Evolutionary conservation across 176 grass and related monocot genomes (phyloP).

Genomic region (Musa beccarii): DNA sequence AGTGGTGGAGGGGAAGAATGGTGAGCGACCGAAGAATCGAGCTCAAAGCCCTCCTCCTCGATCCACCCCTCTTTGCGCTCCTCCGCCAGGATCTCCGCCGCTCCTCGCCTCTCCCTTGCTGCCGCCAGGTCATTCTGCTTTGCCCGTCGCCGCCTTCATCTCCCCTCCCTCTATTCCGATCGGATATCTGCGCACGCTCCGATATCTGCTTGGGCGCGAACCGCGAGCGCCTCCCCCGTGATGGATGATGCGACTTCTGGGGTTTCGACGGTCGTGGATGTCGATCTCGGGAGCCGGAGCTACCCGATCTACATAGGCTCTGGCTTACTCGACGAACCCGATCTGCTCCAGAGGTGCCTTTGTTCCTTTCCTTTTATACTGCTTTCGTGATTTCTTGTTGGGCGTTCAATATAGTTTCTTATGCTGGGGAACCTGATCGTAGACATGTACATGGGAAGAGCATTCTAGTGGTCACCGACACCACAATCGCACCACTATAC

Average conservation of each 20-base stretch:
- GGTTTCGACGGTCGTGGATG: slow-evolving; percentile 69
- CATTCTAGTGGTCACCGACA: slow-evolving; percentile 91
- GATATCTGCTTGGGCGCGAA: background rate
- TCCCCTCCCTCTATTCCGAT: background rate
- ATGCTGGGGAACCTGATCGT: background rate
- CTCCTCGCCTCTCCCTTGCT: background rate
- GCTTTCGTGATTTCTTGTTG: background rate
- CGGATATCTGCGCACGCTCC: background rate
- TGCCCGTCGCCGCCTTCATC: background rate
- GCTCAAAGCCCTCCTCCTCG: background rate
- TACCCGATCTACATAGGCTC: slow-evolving; percentile 95
- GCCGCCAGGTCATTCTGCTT: background rate
- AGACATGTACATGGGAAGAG: slow-evolving; percentile 91
- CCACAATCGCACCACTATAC: slow-evolving; percentile 68
- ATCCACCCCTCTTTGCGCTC: background rate
- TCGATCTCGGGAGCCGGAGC: slow-evolving; percentile 86
- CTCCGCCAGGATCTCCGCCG: background rate
- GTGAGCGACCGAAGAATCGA: no score
- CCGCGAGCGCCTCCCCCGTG: slow-evolving; percentile 29
- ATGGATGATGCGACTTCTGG: slow-evolving; percentile 49
- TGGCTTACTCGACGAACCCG: slow-evolving; percentile 63
- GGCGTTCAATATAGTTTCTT: background rate
- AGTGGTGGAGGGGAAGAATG: no score
- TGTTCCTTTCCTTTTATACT: no score
- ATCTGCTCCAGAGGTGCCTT: slow-evolving; percentile 77